These are phyloP conservation scores for Apiotrichum veenhuisii DNA, from an alignment of 1,284 basidiomycete genomes.

Conservation along the genomic window DNA sequence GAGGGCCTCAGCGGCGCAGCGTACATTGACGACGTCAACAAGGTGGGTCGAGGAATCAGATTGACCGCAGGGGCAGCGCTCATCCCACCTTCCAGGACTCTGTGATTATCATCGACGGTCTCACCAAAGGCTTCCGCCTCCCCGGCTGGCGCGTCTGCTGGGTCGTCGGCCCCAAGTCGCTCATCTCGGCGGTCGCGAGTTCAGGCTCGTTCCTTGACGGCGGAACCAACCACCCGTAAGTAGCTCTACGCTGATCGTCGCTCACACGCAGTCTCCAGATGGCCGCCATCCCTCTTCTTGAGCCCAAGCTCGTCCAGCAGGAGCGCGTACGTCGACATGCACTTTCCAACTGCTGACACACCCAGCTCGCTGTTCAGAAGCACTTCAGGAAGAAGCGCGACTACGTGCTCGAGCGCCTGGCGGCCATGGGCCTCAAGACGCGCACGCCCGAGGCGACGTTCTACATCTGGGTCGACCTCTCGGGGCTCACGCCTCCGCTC, in stretches of 20 bases:
- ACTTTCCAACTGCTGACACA: not conserved
- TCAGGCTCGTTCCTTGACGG: conserved; percentile 85
- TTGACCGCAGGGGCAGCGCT: no score
- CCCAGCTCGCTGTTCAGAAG: conserved; percentile 71
- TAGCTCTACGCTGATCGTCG: conserved; percentile 5
- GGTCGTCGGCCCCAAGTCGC: conserved; percentile 89
- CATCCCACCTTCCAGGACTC: no score
- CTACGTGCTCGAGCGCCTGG: conserved; percentile 77
- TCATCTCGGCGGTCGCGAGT: conserved; percentile 80
- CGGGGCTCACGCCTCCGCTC: conserved; percentile 68
- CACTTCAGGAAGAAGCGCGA: conserved; percentile 90
- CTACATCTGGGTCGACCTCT: conserved; percentile 87
- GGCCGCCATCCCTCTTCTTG: conserved; percentile 74
- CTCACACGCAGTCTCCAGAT: conserved; percentile 63
- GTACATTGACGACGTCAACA: conserved; percentile 80
- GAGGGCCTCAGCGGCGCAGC: conserved; percentile 75
- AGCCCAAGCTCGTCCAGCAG: conserved; percentile 62
- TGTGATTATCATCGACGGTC: conserved; percentile 80
- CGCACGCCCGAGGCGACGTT: conserved; percentile 74
- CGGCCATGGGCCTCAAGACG: conserved; percentile 68
- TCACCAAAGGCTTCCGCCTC: conserved; percentile 77
- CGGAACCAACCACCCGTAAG: conserved; percentile 80
- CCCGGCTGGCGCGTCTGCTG: conserved; percentile 93
- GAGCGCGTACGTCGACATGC: conserved; percentile 51
- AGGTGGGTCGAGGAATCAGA: conserved; percentile 52